Evolutionary conservation across 2,329 filamentous ascomycete species (phyloP), one percentile per base, ranked within the genome.

Genomic region (Geosmithia flava): DNA sequence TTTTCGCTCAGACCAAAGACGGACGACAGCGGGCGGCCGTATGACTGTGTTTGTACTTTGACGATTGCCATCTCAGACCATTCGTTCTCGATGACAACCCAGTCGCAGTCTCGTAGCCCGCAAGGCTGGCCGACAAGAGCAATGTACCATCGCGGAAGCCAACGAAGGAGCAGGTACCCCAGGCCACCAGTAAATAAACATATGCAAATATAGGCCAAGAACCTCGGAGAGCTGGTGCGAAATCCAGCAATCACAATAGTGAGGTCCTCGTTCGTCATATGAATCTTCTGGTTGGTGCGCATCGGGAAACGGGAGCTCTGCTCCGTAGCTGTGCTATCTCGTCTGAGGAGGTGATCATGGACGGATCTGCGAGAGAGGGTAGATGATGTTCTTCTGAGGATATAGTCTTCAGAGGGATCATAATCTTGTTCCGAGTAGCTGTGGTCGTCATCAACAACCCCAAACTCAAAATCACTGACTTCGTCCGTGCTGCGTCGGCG

Each of bases 11-110:
- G 64, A 0, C 86, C 85, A 59, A 91, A 91, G 1, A 83, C 73
- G 0, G 76, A 79, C 49, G 71, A 82, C 48, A 78, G 59, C 3
- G 72, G 70, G 50, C 71, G 76, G 45, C 72, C 78, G 61, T 76
- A 81, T 19, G 63, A 60, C 48, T 68, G 69, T 16, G 63, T 65
- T 39, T 74, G 72, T 13, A 97, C 74, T 46, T 80, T 60, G 58
- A 95, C 78, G n/a, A 93, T 78, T 13, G 76, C 74, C 63, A 97
- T 85, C 64, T 97, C 91, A 46, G 86, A 85, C 91, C 93, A 97
- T 74, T 97, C 89, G 59, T 98, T 96, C 75, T 96, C 93, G 53
- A 97, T 78, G 27, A 95, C 90, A 42, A 95, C 83, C 93, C 94
- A 98, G 51, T 86, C 75, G 58, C 87, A 93, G 48, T 85, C 78